Evolutionary conservation across 208 protist species (phyloP).

Genomic region (Balamuthia mandrillaris): DNA sequence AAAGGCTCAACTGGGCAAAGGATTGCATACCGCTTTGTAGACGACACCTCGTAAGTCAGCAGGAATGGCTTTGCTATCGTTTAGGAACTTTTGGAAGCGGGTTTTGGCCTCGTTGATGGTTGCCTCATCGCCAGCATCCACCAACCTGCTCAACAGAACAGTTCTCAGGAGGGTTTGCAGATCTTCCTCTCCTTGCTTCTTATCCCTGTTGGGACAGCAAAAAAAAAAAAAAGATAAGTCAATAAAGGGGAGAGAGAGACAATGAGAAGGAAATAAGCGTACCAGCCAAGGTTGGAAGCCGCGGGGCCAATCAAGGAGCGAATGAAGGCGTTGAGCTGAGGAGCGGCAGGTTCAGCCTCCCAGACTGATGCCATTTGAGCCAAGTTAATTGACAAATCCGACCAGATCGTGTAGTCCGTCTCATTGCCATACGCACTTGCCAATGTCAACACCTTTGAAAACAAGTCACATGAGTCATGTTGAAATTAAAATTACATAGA

Average conservation of each 20-base stretch:
- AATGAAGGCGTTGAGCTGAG: slow-evolving; percentile 10
- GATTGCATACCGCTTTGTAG: not conserved
- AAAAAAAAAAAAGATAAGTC: not conserved
- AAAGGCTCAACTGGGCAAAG: not conserved
- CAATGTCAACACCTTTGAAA: slow-evolving; percentile 27
- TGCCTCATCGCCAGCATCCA: not conserved
- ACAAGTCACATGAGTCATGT: too few relatives aligned
- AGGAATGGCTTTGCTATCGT: not conserved
- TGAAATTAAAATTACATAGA: too few relatives aligned
- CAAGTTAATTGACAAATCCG: slow-evolving; percentile 4
- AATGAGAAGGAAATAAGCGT: not conserved
- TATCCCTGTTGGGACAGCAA: not conserved
- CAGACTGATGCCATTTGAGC: not conserved
- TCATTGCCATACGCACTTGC: slow-evolving; percentile 29
- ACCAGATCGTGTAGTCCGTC: slow-evolving; percentile 29
- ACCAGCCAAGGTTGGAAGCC: not conserved
- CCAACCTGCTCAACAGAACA: not conserved
- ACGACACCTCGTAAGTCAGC: not conserved
- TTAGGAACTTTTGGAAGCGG: not conserved
- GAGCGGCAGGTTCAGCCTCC: not conserved
- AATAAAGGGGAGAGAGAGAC: not conserved
- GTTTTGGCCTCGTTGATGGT: not conserved
- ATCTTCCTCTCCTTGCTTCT: not conserved
- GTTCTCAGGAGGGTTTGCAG: not conserved
- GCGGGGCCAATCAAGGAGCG: not conserved